Conservation (phyloP, 805 yeast genomes). For the Nakazawaea anatomiae region DNA sequence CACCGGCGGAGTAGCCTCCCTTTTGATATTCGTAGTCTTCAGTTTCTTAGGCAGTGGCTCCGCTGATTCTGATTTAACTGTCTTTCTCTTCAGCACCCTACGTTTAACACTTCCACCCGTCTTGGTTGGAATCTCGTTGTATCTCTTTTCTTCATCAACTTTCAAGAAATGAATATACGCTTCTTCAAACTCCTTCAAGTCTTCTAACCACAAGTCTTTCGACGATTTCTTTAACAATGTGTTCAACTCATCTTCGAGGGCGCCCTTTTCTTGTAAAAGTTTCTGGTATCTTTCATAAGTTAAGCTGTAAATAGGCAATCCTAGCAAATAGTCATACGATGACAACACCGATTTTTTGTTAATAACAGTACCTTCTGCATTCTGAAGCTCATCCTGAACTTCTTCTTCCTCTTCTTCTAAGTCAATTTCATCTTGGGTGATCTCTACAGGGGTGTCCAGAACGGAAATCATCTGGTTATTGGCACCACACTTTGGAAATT, state of each 20-base stretch:
- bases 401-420: constrained; percentile 37
- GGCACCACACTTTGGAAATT: constrained; percentile 75
- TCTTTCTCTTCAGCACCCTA: constrained; percentile 25
- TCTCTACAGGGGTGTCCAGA: constrained; percentile 17
- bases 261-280: constrained; percentile 65
- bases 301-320: constrained; percentile 91
- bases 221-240: constrained; percentile 61
- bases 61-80: constrained; percentile 17
- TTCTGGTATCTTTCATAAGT: constrained; percentile 85
- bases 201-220: constrained; percentile 83
- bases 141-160: constrained; percentile 57
- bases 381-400: constrained; percentile 24
- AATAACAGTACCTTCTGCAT: constrained; percentile 31
- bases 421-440: constrained; percentile 32
- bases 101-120: constrained; percentile 31
- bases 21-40: constrained; percentile 14
- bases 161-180: constrained; percentile 65
- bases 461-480: constrained; percentile 58
- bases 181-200: constrained; percentile 65
- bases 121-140: constrained; percentile 38
- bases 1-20: constrained; percentile 7
- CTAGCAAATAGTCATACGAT: constrained; percentile 79
- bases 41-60: constrained; percentile 13
- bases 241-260: constrained; percentile 66
- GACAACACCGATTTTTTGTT: constrained; percentile 46